phyloP scores from a whole-genome alignment of 768 basidiomycete genomes.

The Suillus luteus region DNA sequence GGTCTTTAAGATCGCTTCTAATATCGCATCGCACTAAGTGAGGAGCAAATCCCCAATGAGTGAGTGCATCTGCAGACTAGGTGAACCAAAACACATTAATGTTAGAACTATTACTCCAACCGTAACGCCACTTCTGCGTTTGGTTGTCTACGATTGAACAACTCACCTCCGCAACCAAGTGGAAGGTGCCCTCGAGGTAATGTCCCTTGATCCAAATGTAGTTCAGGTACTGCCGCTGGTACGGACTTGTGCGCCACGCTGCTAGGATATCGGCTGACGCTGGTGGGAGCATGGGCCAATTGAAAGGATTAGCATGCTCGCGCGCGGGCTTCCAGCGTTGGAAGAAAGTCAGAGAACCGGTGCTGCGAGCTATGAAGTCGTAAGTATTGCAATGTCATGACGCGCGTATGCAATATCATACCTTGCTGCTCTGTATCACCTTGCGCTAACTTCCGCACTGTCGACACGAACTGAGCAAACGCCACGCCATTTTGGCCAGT shows the following conservation, averaged over 20 bases:
- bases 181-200: slow-evolving; percentile 19
- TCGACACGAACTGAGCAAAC: slow-evolving; percentile 30
- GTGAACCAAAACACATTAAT: background rate
- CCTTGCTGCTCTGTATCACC: slow-evolving; percentile 30
- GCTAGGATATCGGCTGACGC: slow-evolving; percentile 30
- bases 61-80: slow-evolving; percentile 30
- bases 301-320: slow-evolving; percentile 35
- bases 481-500: slow-evolving; percentile 19
- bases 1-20: slow-evolving; percentile 28
- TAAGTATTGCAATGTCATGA: background rate
- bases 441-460: slow-evolving; percentile 26
- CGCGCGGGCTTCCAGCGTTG: slow-evolving; percentile 34
- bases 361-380: slow-evolving; percentile 17
- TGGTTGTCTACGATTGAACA: background rate
- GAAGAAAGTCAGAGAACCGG: slow-evolving; percentile 30
- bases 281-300: slow-evolving; percentile 34
- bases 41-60: slow-evolving; percentile 28
- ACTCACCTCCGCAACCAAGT: slow-evolving; percentile 4
- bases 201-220: slow-evolving; percentile 33
- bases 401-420: slow-evolving; percentile 15
- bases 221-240: slow-evolving; percentile 33
- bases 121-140: background rate
- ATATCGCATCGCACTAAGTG: slow-evolving; percentile 26
- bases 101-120: background rate
- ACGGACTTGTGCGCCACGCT: slow-evolving; percentile 24